Base-by-base conservation (phyloP, 2,329 filamentous ascomycete genomes). In the Epichloe typhina region DNA sequence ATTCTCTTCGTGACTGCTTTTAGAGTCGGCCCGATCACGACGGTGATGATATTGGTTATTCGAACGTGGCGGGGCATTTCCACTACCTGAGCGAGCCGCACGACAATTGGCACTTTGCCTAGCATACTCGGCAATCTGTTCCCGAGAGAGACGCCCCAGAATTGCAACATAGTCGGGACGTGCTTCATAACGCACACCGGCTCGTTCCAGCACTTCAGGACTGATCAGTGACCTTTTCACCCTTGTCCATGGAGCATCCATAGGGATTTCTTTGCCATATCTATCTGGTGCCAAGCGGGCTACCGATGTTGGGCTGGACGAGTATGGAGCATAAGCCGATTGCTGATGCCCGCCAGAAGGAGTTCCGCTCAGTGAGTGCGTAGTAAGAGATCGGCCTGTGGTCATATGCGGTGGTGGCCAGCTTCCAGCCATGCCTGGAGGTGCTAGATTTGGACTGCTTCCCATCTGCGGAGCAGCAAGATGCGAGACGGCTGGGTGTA, bases 81-180 rank as follows among this genome's bases (percentile, higher is more conserved):
- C 55, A 17, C 3, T 23, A 19, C 44, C 38, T 19, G 54, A 60
- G 36, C 73, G 66, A 5, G 71, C 61, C 12, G 66, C 67, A 15
- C 77, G 70, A 5, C 72, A 70, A 31, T 75, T 71, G 8, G 67
- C 66, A 39, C 71, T 79, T 48, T 69, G 66, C 4, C 69, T 68
- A 2, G 78, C 77, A 50, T 71, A 76, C 6, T 74, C 67, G 19
- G 67, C 65, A 39, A 84, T 73, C 42, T 82, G 62, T 12, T 76
- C 72, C 1, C 69, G 70, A 2, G 67, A 67, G 3, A 83, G 66
- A 13, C 73, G 67, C 4, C 80, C 80, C 0, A 83, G 69, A 4
- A 83, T 64, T 12, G 79, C 80, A 3, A 82, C 77, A 54, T 78
- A 82, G 2, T 73, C 70, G 0, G 77, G 77, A 3, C 76, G 70